These are phyloP conservation scores for Centella asiatica DNA, from an alignment of 129 eudicot genomes.

Conservation along the genomic window DNA sequence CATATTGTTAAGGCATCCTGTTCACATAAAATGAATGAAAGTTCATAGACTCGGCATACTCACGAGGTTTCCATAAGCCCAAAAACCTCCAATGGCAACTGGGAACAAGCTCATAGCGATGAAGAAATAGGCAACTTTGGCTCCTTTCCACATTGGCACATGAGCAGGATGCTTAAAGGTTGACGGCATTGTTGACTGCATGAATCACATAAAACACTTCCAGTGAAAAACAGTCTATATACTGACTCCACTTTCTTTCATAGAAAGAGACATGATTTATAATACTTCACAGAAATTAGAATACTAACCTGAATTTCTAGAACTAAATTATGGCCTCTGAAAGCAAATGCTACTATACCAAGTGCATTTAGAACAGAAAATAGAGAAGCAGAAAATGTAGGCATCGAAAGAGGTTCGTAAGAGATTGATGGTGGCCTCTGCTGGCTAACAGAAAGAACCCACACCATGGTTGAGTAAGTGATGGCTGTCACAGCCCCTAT, in stretches of 20 bases:
- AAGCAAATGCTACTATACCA: constrained; percentile 90
- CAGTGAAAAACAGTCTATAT: not conserved
- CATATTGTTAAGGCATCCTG: not conserved
- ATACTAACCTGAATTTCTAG: constrained; percentile 74
- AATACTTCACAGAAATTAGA: too few species aligned
- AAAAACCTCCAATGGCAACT: constrained; percentile 86
- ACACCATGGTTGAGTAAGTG: constrained; percentile 78
- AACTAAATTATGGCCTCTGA: constrained; percentile 85
- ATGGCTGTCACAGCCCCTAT: constrained; percentile 96
- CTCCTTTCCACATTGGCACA: constrained; percentile 98
- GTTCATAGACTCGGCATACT: constrained; percentile 15
- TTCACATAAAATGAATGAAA: not conserved
- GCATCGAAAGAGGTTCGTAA: constrained; percentile 57
- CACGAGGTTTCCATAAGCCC: constrained; percentile 98
- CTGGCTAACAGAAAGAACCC: constrained; percentile 93
- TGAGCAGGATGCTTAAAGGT: constrained; percentile 90
- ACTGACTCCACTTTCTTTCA: not conserved
- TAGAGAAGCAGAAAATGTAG: constrained; percentile 48
- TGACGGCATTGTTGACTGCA: constrained; percentile 91
- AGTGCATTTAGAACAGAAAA: constrained; percentile 77
- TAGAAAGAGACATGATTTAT: too few species aligned
- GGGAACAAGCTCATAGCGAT: constrained; percentile 89
- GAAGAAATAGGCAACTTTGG: constrained; percentile 75
- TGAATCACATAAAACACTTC: not conserved
- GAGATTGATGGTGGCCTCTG: constrained; percentile 61